phyloP scores from a whole-genome alignment of 1,284 basidiomycete genomes.

The Moesziomyces sp. region DNA sequence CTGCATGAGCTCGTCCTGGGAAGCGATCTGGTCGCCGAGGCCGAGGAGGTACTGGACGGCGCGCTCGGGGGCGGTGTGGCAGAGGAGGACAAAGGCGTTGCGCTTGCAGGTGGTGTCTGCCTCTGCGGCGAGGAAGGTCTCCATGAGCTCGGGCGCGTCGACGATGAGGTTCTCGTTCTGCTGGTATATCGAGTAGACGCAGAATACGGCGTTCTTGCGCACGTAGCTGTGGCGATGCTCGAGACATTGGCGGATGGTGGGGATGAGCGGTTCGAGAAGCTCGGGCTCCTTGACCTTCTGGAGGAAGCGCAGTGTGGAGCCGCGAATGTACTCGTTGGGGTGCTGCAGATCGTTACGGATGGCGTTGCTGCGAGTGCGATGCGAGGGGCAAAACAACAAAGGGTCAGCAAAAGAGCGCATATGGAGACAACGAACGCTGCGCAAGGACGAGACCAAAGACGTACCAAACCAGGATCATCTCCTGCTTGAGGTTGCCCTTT shows the following conservation, averaged over 20 bases:
- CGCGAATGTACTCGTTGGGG: slow-evolving; percentile 99
- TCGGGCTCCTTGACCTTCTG: slow-evolving; percentile 96
- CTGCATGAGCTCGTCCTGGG: slow-evolving; percentile 92
- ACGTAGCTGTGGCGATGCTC: slow-evolving; percentile 99
- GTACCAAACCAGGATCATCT: slow-evolving; percentile 99
- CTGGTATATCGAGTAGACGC: slow-evolving; percentile 93
- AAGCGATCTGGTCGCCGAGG: slow-evolving; percentile 84
- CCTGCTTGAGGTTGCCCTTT: slow-evolving; percentile 96
- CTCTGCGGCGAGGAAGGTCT: slow-evolving; percentile 92
- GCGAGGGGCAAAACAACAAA: too few relatives aligned
- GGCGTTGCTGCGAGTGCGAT: slow-evolving; percentile 77
- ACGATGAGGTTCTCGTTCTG: slow-evolving; percentile 85
- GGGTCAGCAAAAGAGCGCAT: not conserved
- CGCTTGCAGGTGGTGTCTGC: slow-evolving; percentile 94
- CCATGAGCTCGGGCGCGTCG: slow-evolving; percentile 94
- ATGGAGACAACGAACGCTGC: not conserved
- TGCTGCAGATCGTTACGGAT: slow-evolving; percentile 99
- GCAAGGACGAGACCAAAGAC: slow-evolving; percentile 65
- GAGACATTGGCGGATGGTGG: slow-evolving; percentile 90
- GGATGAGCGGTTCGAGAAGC: slow-evolving; percentile 93
- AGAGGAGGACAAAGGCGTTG: slow-evolving; percentile 95
- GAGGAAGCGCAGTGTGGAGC: slow-evolving; percentile 93
- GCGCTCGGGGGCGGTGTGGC: slow-evolving; percentile 85
- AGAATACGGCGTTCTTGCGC: slow-evolving; percentile 98
- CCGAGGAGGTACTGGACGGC: slow-evolving; percentile 91